Percentiles rank a stretch among this genome's conserved stretches.
These are phyloP conservation scores for Phytophthora podocarpi DNA, from an alignment of 352 stramenopile species.

Conservation along the genomic window DNA sequence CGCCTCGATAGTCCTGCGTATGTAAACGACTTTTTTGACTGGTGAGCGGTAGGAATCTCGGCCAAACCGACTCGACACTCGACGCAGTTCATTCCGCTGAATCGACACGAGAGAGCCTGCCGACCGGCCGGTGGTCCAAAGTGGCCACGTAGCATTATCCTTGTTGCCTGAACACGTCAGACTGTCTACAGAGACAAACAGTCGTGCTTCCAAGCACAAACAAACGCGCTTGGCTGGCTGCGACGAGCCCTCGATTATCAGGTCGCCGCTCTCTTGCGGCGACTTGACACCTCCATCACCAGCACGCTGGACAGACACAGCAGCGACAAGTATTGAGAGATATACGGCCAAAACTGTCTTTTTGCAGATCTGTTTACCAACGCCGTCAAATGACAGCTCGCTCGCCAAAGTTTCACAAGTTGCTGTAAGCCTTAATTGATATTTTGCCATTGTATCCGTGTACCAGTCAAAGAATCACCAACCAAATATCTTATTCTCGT, in stretches of 20 bases:
- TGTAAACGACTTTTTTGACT: conserved; percentile 17
- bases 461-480: too few species aligned
- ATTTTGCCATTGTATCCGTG: too few species aligned
- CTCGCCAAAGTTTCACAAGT: conserved; percentile 7
- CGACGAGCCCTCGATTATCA: conserved; percentile 25
- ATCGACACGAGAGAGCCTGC: conserved; percentile 14
- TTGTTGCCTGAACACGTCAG: neutral
- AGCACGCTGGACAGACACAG: conserved; percentile 2
- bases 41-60: conserved; percentile 28
- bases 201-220: conserved; percentile 12
- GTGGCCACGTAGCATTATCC: conserved; percentile 26
- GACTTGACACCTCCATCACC: conserved; percentile 29
- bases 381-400: too few species aligned
- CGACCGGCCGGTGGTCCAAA: conserved; percentile 10
- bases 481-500: conserved; percentile 24
- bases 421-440: too few species aligned
- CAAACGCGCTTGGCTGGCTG: conserved; percentile 17
- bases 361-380: conserved; percentile 20
- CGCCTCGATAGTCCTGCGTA: conserved; percentile 4
- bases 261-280: conserved; percentile 18
- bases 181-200: conserved; percentile 24
- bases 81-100: conserved; percentile 2
- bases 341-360: conserved; percentile 27
- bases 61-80: conserved; percentile 29
- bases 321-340: conserved; percentile 34